A percentile compares a stretch with the other conserved stretches of the same genome.
Evolutionary conservation across 805 yeast species (phyloP).

Genomic region (Pichia ethanolica): DNA sequence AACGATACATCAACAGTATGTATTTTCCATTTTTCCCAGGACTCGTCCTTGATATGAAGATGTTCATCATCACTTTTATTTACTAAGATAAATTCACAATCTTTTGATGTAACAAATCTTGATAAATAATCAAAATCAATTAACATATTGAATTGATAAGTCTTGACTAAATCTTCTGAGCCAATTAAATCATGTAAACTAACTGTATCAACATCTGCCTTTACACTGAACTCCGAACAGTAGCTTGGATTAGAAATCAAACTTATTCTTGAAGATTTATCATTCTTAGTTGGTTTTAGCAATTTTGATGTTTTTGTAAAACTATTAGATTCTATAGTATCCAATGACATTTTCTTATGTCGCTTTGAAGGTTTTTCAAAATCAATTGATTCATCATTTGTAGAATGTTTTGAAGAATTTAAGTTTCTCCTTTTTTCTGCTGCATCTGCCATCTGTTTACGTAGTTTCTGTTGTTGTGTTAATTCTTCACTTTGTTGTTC

Average conservation of each 20-base stretch:
- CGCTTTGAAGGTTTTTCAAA: neutral
- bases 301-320: neutral
- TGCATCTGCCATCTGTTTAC: slow-evolving; percentile 19
- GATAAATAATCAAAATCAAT: slow-evolving; percentile 24
- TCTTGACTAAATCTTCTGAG: slow-evolving; percentile 14
- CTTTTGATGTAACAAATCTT: slow-evolving; percentile 17
- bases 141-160: slow-evolving; percentile 29
- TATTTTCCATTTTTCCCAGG: slow-evolving; percentile 15
- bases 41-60: slow-evolving; percentile 28
- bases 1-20: slow-evolving; percentile 24
- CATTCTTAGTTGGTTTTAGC: neutral
- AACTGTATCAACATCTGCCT: slow-evolving; percentile 23
- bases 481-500: neutral
- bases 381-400: neutral
- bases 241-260: slow-evolving; percentile 19
- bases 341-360: neutral
- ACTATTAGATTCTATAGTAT: neutral
- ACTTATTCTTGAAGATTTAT: slow-evolving; percentile 20
- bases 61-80: slow-evolving; percentile 27
- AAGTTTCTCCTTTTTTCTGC: slow-evolving; percentile 16
- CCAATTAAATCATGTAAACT: slow-evolving; percentile 23
- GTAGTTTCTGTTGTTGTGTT: slow-evolving; percentile 8
- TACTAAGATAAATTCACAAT: slow-evolving; percentile 21
- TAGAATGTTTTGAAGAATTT: neutral
- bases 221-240: slow-evolving; percentile 14